phyloP scores from a whole-genome alignment of 139 green algal genomes.

The Trebouxia sp. region DNA sequence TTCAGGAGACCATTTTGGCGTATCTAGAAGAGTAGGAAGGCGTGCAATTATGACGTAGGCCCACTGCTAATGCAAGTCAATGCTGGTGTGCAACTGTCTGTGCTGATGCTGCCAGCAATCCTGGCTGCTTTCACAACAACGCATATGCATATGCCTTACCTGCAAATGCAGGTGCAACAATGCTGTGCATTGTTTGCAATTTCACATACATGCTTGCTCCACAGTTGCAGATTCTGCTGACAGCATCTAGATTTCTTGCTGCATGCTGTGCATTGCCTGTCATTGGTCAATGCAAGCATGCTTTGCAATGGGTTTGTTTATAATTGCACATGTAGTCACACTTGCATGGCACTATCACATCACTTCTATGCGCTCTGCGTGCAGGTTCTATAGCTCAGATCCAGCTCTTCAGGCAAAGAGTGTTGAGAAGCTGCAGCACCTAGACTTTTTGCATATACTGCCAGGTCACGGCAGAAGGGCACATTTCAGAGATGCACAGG shows the following conservation, averaged over 20 bases:
- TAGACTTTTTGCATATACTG: slow-evolving; percentile 72
- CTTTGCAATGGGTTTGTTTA: too few species aligned
- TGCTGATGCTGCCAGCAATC: not conserved
- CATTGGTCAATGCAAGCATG: too few species aligned
- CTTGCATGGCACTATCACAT: too few species aligned
- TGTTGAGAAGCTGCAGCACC: slow-evolving; percentile 54
- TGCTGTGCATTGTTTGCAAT: too few species aligned
- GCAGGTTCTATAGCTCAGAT: not conserved
- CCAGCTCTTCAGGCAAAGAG: slow-evolving; percentile 58
- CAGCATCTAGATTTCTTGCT: too few species aligned
- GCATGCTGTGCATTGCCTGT: too few species aligned
- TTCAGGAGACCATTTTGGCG: slow-evolving; percentile 53
- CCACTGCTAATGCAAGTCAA: not conserved
- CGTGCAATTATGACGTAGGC: not conserved
- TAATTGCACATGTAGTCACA: too few species aligned
- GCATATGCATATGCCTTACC: not conserved
- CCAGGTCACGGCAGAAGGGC: slow-evolving; percentile 61
- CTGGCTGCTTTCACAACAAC: not conserved
- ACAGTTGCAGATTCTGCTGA: too few species aligned
- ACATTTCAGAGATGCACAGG: slow-evolving; percentile 25
- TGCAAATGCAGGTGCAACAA: not conserved
- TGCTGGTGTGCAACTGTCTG: not conserved
- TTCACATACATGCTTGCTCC: too few species aligned
- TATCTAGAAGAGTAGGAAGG: not conserved
- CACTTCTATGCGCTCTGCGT: not conserved